Percentiles rank a stretch among this genome's conserved stretches.
phyloP scores from a whole-genome alignment of 345 rosid genomes.

The Kernera saxatilis region DNA sequence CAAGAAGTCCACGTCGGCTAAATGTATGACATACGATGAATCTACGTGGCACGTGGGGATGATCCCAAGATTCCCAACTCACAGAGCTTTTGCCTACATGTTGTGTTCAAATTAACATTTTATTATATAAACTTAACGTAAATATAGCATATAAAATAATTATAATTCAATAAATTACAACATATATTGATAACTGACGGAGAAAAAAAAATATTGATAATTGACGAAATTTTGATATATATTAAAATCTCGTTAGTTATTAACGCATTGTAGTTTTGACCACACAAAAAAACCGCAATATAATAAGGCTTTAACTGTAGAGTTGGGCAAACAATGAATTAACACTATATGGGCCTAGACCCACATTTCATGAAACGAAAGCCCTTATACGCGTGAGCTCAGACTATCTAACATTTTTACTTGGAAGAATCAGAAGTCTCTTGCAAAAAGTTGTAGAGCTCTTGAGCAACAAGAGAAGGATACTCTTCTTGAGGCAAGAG shows the following conservation, averaged over 20 bases:
- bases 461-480: conserved; percentile 58
- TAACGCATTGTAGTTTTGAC: too few species aligned
- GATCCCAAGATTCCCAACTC: not conserved
- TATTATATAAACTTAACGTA: too few species aligned
- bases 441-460: conserved; percentile 57
- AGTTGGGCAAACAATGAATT: not conserved
- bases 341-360: not conserved
- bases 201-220: too few species aligned
- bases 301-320: too few species aligned
- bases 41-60: not conserved
- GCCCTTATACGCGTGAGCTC: not conserved
- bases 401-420: not conserved
- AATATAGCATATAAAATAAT: too few species aligned
- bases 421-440: conserved; percentile 38
- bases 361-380: not conserved
- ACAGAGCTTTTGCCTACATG: not conserved
- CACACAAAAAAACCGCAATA: too few species aligned
- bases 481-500: conserved; percentile 93
- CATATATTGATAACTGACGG: too few species aligned
- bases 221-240: too few species aligned
- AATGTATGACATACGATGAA: not conserved
- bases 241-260: too few species aligned
- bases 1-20: not conserved
- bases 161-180: too few species aligned
- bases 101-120: too few species aligned